phyloP scores from a whole-genome alignment of 2,329 filamentous ascomycete genomes.

The Penicillium sp. region DNA sequence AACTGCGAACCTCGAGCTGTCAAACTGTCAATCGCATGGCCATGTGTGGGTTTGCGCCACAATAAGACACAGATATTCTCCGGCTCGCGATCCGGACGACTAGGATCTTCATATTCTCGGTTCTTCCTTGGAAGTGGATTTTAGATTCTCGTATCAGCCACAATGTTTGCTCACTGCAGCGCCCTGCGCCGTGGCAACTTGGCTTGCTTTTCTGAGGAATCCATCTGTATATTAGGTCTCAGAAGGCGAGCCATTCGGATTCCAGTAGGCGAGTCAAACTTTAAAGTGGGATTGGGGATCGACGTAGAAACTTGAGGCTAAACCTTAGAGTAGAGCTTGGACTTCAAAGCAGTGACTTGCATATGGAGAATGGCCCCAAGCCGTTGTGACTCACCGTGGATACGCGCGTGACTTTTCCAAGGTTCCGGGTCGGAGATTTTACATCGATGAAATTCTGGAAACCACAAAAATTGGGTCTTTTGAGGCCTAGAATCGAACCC shows the following conservation, averaged over 20 bases:
- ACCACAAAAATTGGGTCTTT: not conserved
- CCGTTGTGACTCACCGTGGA: not conserved
- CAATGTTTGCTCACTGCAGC: not conserved
- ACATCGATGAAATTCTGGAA: not conserved
- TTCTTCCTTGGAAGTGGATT: not conserved
- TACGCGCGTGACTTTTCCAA: not conserved
- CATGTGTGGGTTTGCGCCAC: not conserved
- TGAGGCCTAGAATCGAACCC: not conserved
- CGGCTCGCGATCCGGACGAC: not conserved
- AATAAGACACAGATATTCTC: not conserved
- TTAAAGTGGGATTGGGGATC: not conserved
- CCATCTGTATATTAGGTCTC: not conserved
- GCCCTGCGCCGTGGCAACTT: not conserved
- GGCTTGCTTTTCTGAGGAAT: not conserved
- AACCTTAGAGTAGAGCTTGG: not conserved
- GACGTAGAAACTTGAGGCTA: not conserved
- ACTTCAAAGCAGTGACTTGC: not conserved
- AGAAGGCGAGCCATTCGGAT: not conserved
- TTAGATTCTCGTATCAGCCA: not conserved
- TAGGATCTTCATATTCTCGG: not conserved
- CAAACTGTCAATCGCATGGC: slow-evolving; percentile 14
- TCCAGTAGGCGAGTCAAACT: not conserved
- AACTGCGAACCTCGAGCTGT: not conserved
- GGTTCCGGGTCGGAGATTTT: not conserved
- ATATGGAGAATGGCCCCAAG: not conserved